Base-by-base conservation (phyloP, 495 filamentous ascomycete species). In the Penicillium ochrochloron region DNA sequence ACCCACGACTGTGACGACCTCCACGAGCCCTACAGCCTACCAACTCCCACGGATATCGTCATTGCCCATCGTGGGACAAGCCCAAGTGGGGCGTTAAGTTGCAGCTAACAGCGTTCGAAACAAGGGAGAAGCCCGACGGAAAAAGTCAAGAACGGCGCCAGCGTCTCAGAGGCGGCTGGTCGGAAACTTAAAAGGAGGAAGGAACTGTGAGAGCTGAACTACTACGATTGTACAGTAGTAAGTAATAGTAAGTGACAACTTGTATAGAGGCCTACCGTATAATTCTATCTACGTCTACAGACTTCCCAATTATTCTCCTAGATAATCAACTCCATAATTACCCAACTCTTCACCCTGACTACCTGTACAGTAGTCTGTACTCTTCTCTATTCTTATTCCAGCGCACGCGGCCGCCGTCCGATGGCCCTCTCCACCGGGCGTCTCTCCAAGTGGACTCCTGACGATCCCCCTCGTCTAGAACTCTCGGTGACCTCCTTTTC, bases 391-490 rank as follows among this genome's bases (percentile, higher is more conserved):
- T 52, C 48, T 52, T 52, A 29, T 29, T 29, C 15, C 15, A 31
- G 25, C 25, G 46, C 23, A 31, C 8, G 44, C 44, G 44, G 44
- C 44, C 12, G 25, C 25, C 48, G 4, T 29, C 48, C 48, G 27
- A 52, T 48, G 44, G 44, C 3, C 27, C 48, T 31, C 48, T 15
- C 48, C 48, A 52, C 48, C 15, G 48, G 48, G 12, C 23, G 23
- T 31, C 27, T 52, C 48, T 27, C 23, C 23, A 52, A 52, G 59
- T 59, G 63, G 63, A 61, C 64, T 66, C 63, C 64, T 59, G 64
- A 66, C 64, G 64, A 66, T 66, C 63, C 56, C 55, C 56, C 58
- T 61, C 64, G 59, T 52, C 64, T 59, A 66, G 63, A 61, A 58
- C 60, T 29, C 37, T 56, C 54, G 44, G 39, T 31, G 25, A 48